These are phyloP conservation scores for Beauveria varroae DNA, from an alignment of 2,329 filamentous ascomycete species.

Conservation along the genomic window DNA sequence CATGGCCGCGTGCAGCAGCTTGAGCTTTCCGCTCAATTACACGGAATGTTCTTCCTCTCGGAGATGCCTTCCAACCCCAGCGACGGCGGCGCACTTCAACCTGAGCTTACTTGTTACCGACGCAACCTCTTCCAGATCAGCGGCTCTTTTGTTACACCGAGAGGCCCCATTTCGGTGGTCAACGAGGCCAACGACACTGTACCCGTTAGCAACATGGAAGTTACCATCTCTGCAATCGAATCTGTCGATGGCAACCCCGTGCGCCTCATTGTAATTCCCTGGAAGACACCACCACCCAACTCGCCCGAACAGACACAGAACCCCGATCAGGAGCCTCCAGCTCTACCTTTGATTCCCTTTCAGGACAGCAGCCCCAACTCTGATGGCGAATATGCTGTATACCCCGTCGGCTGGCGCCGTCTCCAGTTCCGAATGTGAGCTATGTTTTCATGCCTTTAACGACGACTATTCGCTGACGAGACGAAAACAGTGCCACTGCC, in stretches of 20 bases:
- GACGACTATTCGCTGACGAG: not conserved
- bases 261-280: slow-evolving; percentile 92
- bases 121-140: slow-evolving; percentile 95
- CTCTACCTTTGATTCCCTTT: slow-evolving; percentile 66
- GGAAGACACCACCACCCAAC: slow-evolving; percentile 88
- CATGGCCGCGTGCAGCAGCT: slow-evolving; percentile 53
- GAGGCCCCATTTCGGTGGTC: slow-evolving; percentile 70
- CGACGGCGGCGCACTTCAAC: slow-evolving; percentile 55
- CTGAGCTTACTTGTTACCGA: slow-evolving; percentile 90
- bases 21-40: slow-evolving; percentile 65
- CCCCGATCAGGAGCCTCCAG: slow-evolving; percentile 76
- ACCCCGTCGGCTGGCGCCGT: slow-evolving; percentile 89
- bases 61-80: slow-evolving; percentile 61
- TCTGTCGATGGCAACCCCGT: slow-evolving; percentile 89
- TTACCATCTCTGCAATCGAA: slow-evolving; percentile 86
- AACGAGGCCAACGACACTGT: slow-evolving; percentile 79
- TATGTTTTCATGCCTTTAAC: not conserved
- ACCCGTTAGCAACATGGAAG: slow-evolving; percentile 73
- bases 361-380: slow-evolving; percentile 50
- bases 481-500: slow-evolving; percentile 63
- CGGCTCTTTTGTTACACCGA: slow-evolving; percentile 74
- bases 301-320: slow-evolving; percentile 57
- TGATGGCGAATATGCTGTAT: slow-evolving; percentile 79
- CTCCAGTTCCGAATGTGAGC: slow-evolving; percentile 78
- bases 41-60: slow-evolving; percentile 84